phyloP scores from a whole-genome alignment of 805 yeast species.

The Wickerhamiella bombiphila region DNA sequence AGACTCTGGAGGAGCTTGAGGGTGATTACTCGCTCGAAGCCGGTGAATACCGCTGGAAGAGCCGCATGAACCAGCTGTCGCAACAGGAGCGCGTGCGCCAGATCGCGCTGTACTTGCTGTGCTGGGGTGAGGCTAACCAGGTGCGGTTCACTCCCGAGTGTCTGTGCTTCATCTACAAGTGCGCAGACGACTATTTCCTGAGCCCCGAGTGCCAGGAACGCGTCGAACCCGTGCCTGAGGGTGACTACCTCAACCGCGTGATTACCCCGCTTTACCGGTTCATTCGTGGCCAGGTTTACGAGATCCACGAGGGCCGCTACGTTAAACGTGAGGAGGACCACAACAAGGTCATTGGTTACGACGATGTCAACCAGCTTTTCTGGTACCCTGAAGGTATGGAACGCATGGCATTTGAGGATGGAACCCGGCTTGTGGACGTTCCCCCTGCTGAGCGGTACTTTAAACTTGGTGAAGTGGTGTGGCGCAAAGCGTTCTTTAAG shows the following conservation, averaged over 20 bases:
- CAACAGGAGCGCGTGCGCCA: slow-evolving; percentile 49
- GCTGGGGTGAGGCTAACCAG: slow-evolving; percentile 73
- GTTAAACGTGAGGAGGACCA: slow-evolving; percentile 58
- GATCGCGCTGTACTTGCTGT: slow-evolving; percentile 44
- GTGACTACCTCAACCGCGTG: slow-evolving; percentile 76
- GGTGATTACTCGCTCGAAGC: slow-evolving; percentile 55
- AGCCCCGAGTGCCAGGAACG: slow-evolving; percentile 84
- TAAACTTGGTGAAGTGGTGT: slow-evolving; percentile 79
- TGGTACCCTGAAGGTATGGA: slow-evolving; percentile 99
- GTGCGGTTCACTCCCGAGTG: slow-evolving; percentile 87
- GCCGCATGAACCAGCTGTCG: slow-evolving; percentile 39
- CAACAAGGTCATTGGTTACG: slow-evolving; percentile 56
- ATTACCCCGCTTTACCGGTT: slow-evolving; percentile 75
- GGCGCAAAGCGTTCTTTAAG: slow-evolving; percentile 88
- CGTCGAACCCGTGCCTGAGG: slow-evolving; percentile 33
- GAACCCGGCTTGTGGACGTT: slow-evolving; percentile 77
- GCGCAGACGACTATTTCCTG: slow-evolving; percentile 77
- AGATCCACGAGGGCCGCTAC: slow-evolving; percentile 38
- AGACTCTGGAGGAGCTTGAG: slow-evolving; percentile 50
- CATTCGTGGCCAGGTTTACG: slow-evolving; percentile 55
- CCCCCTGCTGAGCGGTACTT: slow-evolving; percentile 81
- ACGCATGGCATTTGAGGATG: slow-evolving; percentile 81
- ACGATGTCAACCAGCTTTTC: slow-evolving; percentile 95
- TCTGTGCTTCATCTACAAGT: slow-evolving; percentile 86
- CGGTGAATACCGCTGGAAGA: slow-evolving; percentile 72